These are phyloP conservation scores for Vanilla planifolia DNA, from an alignment of 106 monocot genomes.

Conservation along the genomic window DNA sequence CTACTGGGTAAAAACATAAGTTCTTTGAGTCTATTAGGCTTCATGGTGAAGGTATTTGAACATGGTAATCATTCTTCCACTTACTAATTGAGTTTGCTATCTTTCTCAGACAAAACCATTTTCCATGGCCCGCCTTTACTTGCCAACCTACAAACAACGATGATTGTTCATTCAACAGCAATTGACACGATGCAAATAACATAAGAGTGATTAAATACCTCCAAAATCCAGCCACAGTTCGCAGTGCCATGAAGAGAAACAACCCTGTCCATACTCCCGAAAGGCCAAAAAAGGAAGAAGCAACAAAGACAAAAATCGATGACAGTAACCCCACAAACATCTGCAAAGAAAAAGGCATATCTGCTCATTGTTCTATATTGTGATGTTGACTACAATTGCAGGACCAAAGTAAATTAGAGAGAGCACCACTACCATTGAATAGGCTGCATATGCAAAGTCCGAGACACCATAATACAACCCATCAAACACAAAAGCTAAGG, in stretches of 20 bases:
- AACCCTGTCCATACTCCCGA: slow-evolving; percentile 84
- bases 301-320: slow-evolving; percentile 45
- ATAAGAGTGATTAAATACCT: slow-evolving; percentile 37
- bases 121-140: slow-evolving; percentile 79
- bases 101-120: slow-evolving; percentile 44
- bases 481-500: slow-evolving; percentile 87
- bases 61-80: slow-evolving; percentile 16
- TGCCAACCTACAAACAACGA: slow-evolving; percentile 47
- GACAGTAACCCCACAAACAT: slow-evolving; percentile 57
- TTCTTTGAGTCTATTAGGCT: too few species aligned
- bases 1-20: too few species aligned
- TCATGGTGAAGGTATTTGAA: too few species aligned
- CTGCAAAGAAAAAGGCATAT: slow-evolving; percentile 17
- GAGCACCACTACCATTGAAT: slow-evolving; percentile 99
- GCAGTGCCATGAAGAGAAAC: slow-evolving; percentile 82
- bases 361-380: not conserved
- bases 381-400: too few species aligned
- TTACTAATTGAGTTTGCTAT: not conserved
- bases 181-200: not conserved
- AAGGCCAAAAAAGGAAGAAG: slow-evolving; percentile 63
- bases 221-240: slow-evolving; percentile 73
- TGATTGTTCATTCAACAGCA: not conserved
- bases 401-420: too few species aligned
- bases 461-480: slow-evolving; percentile 98
- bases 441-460: slow-evolving; percentile 87